Evolutionary conservation across 1,284 basidiomycete genomes (phyloP).

Genomic region (Ceratobasidium sp.): DNA sequence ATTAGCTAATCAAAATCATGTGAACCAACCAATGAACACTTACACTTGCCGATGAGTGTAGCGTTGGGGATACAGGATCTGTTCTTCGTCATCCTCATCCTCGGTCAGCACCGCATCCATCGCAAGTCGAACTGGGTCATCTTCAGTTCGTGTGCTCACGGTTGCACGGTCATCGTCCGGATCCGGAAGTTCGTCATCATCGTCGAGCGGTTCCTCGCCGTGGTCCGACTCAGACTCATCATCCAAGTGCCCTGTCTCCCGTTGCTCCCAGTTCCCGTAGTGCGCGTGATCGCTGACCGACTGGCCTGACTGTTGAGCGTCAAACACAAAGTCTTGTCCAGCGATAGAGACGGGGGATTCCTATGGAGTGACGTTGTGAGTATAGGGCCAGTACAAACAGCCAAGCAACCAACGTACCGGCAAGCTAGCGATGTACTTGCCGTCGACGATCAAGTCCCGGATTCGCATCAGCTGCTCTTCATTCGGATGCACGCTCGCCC

Average conservation of each 20-base stretch:
- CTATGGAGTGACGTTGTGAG: conserved; percentile 41
- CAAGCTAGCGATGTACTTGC: conserved; percentile 63
- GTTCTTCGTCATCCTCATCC: conserved; percentile 55
- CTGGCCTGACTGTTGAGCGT: neutral
- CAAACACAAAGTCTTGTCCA: conserved; percentile 43
- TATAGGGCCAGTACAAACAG: conserved; percentile 2
- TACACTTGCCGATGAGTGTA: conserved; percentile 58
- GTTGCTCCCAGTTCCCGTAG: no score
- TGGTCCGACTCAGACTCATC: conserved; percentile 13
- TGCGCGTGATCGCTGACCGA: neutral
- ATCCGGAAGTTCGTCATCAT: conserved; percentile 44
- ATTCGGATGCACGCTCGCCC: conserved; percentile 77
- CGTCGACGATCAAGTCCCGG: conserved; percentile 82
- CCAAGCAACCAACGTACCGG: conserved; percentile 54
- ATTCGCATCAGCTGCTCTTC: conserved; percentile 96
- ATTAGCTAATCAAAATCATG: neutral
- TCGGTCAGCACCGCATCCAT: conserved; percentile 67
- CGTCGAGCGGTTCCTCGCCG: conserved; percentile 5
- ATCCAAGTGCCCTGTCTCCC: neutral
- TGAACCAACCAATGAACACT: neutral
- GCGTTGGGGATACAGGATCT: conserved; percentile 70
- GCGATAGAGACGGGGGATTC: conserved; percentile 54
- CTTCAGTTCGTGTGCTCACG: conserved; percentile 73
- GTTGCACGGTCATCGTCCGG: conserved; percentile 72
- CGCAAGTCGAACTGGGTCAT: conserved; percentile 80